Base-by-base conservation (phyloP, 208 protist genomes). In the Hexamita inflata region DNA sequence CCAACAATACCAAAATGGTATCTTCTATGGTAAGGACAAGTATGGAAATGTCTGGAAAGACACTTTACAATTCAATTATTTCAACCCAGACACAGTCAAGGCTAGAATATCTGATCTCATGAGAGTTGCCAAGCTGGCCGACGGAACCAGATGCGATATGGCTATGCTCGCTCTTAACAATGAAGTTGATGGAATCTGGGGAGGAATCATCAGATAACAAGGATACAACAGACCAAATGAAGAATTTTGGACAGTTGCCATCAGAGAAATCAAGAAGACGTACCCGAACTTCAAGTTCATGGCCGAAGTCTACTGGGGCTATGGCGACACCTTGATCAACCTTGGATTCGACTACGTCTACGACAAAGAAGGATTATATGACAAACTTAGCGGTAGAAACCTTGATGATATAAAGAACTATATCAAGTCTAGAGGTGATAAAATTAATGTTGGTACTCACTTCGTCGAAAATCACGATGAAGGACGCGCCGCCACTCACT, bases 61-160 rank as follows among this genome's bases (percentile, higher is more conserved):
- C 59, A 88, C 85, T 32, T 75, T 78, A 11, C 86, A 89, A 76
- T 77, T 85, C 58, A 89, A 89, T 42, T 84, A 84, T 66, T 86
- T 66, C 65, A 77, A 87, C 38, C 75, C 45, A 32, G 35, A 77
- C 32, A 73, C 58, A 4, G 15, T n/a, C 7, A 0, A 45, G 4
- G n/a, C 35, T 28, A 19, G n/a, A 2, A 59, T n/a, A 1, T 26
- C 40, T 0, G 74, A 76, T 32, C 28, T 82, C 28, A n/a, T 74
- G 19, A 84, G 73, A 42, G 75, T 86, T 32, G 81, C 84, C 0
- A 70, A 41, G 7, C 38, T 82, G 4, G 24, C 74, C 19, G 86
- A 89, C 75, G 86, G 62, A 15, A 83, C 89, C 35, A 45, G 86
- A 42, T 86, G 81, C 77, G 86, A 89, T 66, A 89, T 89, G 86